Evolutionary conservation across 495 filamentous ascomycete species (phyloP), one percentile per base, ranked within the genome.

Genomic region (Cudoniella acicularis): DNA sequence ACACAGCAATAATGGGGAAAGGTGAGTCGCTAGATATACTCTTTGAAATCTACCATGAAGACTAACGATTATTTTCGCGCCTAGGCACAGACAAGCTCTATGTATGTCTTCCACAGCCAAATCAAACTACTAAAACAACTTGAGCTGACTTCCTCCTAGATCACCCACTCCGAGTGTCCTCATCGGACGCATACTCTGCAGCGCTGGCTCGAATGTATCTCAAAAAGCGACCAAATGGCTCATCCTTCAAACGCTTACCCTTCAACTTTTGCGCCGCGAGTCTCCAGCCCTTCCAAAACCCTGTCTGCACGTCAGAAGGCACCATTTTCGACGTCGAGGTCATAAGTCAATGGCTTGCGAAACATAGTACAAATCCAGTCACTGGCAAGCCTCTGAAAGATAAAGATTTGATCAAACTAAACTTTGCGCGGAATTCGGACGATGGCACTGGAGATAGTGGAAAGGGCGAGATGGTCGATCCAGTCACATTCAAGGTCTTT

Each of bases 191-290:
- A 51, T 94, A 86, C 74, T 86, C 87, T 22, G 87, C 62, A 88
- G 81, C 64, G 82, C 78, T 26, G 89, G 90, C 69, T 81, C 88
- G 40, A 88, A 85, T 57, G 85, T 88, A 16, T 79, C 80, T 16
- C 80, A 79, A 30, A 78, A 79, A 59, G 70, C 75, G 2, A 64
- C 69, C 16, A 76, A n/a, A 71, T 36, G 81, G 83, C 50, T 81
- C 80, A 18, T 78, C 81, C 26, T 99, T 98, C 78, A 88, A 87
- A 68, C 89, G 91, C 22, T 82, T 98, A 2, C 94, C 94, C 40
- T 98, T 96, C 83, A 97, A 96, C 79, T 98, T 93, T 77, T 98
- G 94, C 82, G 91, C 94, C 60, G 86, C 96, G 40, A 93, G 89
- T 23, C 86, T 98, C 17, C 94, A 98, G 68, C 94, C 94, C 1